Base-by-base conservation (phyloP, 2,329 filamentous ascomycete genomes). In the Zymoseptoria crescenta region DNA sequence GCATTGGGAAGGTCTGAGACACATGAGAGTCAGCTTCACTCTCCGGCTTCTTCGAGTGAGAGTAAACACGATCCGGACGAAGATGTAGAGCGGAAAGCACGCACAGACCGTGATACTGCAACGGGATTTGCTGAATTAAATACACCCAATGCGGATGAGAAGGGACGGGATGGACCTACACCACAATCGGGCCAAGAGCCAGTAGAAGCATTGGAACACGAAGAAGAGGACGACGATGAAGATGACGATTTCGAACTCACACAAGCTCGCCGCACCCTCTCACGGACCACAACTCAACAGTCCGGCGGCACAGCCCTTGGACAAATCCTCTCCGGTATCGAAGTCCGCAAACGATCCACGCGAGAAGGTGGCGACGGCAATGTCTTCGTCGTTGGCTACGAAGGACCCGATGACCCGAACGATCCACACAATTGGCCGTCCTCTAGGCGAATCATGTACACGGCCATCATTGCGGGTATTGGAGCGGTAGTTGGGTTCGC, bases 401-500 rank as follows among this genome's bases (percentile, higher is more conserved):
- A 75, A 60, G 71, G 73, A 20, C 65, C 68, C 0, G 61, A 70
- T 13, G 74, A 76, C 58, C 65, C 70, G 1, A 63, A 70, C 48
- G 70, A 74, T 49, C 74, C 74, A 13, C 73, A 74, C 49, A 74
- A 75, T 52, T 76, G 73, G 73, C 66, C 65, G 29, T 56, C 58
- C 41, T 59, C 57, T 7, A 65, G 58, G 49, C 67, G 74, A 24
- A 67, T 74, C 0, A 64, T 62, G 19, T 70, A 71, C 29, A 76
- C 72, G 0, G 58, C 70, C n/a, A 63, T 71, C 49, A 69, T 76
- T 7, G 69, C 72, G 1, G 56, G 61, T 2, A 80, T 85, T 29
- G 80, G 75, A 0, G 77, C 80, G 28, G 75, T 80, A 0, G 80
- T 83, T 0, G 77, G 77, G 3, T 73, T 77, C 1, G 80, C 81